Evolutionary conservation across 192 early-diverging fungal genomes (phyloP).

Genomic region (Chytriomyces confervae): DNA sequence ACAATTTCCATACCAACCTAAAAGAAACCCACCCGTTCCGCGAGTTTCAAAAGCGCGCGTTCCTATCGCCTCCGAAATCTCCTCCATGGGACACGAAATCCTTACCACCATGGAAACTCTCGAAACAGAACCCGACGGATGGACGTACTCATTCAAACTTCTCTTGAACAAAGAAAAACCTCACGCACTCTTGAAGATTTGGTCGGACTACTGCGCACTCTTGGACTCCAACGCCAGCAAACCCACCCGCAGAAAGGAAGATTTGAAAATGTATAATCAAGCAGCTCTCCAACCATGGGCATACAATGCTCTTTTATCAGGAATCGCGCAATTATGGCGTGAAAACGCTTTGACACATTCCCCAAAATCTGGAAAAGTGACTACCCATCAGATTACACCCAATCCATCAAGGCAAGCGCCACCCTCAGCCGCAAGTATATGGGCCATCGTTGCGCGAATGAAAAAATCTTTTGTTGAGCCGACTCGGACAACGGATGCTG

Average conservation of each 20-base stretch:
- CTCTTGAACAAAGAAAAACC: background rate
- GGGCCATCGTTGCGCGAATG: slow-evolving; percentile 2
- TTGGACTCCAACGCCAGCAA: background rate
- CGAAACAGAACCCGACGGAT: slow-evolving; percentile 3
- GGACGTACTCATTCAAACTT: slow-evolving; percentile 16
- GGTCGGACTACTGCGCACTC: background rate
- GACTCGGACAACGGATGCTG: background rate
- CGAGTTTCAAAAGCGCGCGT: background rate
- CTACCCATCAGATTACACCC: background rate
- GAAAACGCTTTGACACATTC: background rate
- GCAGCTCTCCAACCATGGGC: slow-evolving; percentile 17
- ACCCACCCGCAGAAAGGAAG: background rate
- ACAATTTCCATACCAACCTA: slow-evolving; percentile 15
- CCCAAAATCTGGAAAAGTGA: background rate
- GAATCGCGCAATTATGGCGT: background rate
- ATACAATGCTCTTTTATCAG: slow-evolving; percentile 17
- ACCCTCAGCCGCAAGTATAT: slow-evolving; percentile 4
- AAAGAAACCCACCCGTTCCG: background rate
- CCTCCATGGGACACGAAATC: background rate
- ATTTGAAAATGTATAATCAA: background rate
- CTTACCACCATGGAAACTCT: slow-evolving; percentile 1
- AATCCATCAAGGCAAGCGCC: background rate
- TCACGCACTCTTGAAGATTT: background rate
- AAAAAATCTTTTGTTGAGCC: slow-evolving; percentile 7
- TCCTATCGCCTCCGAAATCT: background rate